Conservation (phyloP, 345 rosid genomes). For the Syzygium grande region DNA sequence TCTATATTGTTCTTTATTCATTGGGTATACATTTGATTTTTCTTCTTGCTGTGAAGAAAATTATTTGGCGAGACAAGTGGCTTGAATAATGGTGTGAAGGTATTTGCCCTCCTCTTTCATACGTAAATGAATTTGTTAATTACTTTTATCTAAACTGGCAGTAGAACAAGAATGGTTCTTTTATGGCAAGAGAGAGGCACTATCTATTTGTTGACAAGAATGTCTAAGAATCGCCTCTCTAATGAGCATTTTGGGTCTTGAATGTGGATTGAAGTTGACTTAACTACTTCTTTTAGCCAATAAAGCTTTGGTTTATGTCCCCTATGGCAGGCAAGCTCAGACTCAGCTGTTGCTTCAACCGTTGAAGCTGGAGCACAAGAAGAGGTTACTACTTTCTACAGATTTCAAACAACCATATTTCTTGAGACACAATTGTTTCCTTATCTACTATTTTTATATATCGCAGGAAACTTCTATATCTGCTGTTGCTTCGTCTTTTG, state of each 20-base stretch:
- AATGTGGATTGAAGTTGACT: not conserved
- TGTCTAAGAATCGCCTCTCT: not conserved
- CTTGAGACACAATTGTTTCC: not conserved
- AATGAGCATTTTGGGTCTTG: not conserved
- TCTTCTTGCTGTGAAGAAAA: constrained; percentile 36
- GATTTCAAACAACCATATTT: not conserved
- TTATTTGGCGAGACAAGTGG: constrained; percentile 34
- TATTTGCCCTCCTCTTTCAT: constrained; percentile 5
- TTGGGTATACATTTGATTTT: not conserved
- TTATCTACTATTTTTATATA: not conserved
- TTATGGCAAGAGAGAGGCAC: not conserved
- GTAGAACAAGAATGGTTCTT: not conserved
- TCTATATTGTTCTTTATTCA: not conserved
- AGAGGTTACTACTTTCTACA: not conserved
- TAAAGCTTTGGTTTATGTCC: not conserved
- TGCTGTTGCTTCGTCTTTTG: not conserved
- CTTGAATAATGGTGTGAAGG: constrained; percentile 38
- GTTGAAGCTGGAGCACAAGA: constrained; percentile 5
- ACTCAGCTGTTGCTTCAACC: constrained; percentile 15
- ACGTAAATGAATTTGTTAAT: not conserved
- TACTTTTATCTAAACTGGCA: not conserved
- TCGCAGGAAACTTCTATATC: not conserved
- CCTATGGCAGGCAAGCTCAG: constrained; percentile 22
- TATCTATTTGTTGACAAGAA: not conserved
- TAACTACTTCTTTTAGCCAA: not conserved